phyloP scores from a whole-genome alignment of 2,329 filamentous ascomycete species.

The Verticillium dahliae region DNA sequence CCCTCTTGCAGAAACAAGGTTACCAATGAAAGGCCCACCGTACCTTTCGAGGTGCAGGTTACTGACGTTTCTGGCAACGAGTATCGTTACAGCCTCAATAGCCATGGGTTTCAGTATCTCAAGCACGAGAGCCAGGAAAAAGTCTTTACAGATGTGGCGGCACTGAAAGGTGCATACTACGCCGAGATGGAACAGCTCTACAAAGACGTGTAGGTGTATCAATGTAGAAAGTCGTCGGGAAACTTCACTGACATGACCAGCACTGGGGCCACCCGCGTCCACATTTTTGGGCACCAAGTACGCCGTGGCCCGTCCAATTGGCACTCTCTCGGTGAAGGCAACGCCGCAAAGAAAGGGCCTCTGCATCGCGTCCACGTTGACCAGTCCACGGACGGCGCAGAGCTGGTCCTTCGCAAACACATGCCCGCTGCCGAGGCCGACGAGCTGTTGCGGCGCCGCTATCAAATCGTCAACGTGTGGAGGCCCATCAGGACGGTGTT shows the following conservation, averaged over 20 bases:
- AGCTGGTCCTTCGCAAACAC: constrained; percentile 6
- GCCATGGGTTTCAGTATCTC: constrained; percentile 46
- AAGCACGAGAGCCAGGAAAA: constrained; percentile 50
- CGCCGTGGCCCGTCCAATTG: constrained; percentile 32
- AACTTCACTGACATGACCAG: constrained; percentile 7
- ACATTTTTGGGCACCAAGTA: constrained; percentile 23
- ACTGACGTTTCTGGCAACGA: constrained; percentile 57
- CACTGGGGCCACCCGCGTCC: constrained; percentile 19
- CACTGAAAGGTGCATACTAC: constrained; percentile 34
- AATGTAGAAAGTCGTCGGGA: neutral
- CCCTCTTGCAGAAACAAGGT: constrained; percentile 32
- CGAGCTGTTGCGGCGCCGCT: neutral
- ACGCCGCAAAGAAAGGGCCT: constrained; percentile 42
- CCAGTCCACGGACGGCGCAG: constrained; percentile 41
- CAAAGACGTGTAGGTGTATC: constrained; percentile 7
- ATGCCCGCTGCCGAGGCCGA: neutral
- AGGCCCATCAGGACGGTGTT: constrained; percentile 39
- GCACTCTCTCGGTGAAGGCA: constrained; percentile 58
- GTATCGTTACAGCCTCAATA: constrained; percentile 54
- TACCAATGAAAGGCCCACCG: constrained; percentile 63
- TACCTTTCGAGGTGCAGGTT: constrained; percentile 43
- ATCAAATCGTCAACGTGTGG: constrained; percentile 28
- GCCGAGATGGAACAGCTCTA: constrained; percentile 11
- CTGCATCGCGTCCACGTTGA: constrained; percentile 42
- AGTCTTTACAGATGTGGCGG: constrained; percentile 45